Evolutionary conservation across 2,329 filamentous ascomycete species (phyloP), one percentile per base, ranked within the genome.

Genomic region (Metarhizium sp.): DNA sequence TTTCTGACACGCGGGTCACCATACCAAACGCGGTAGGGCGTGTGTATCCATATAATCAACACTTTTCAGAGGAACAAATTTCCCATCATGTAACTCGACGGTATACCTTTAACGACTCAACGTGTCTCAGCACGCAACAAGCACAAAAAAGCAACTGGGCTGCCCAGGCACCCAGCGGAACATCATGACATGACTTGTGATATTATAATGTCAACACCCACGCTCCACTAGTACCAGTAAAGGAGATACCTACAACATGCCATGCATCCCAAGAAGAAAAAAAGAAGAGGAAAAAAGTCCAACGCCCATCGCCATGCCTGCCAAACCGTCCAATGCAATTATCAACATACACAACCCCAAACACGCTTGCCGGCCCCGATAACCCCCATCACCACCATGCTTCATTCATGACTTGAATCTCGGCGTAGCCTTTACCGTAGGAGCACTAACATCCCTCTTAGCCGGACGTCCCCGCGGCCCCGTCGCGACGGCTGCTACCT

Each of bases 401-500:
- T 25, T 50, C 48, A 10, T 25, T 50, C 48, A 10, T 47, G 43
- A 55, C 45, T 50, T 59, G n/a, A 56, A 54, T 6, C 49, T 29
- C 18, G 56, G 51, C 43, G 56, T 58, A 4, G 51, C 48, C 48
- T 51, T 58, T 30, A 60, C 67, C 48, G 71, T 71, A 11, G 77
- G 75, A 29, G 75, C 77, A 64, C 78, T 80, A 61, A 76, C 70
- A 46, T 79, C 72, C 60, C 77, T 73, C 59, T 75, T 70, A 55
- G 73, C 63, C 49, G 56, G 34, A 49, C 56, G 56, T 38, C 54
- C 54, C 36, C 56, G 48, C 6, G 56, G 51, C 32, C 51, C 54
- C 29, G 51, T 70, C 30, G 76, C 80, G 58, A 77, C 66, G 76
- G 81, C 80, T 67, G 79, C 77, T 69, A 79, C 82, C 58, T 76